These are phyloP conservation scores for Trifolium repens DNA, from an alignment of 306 rosid genomes.

Conservation along the genomic window DNA sequence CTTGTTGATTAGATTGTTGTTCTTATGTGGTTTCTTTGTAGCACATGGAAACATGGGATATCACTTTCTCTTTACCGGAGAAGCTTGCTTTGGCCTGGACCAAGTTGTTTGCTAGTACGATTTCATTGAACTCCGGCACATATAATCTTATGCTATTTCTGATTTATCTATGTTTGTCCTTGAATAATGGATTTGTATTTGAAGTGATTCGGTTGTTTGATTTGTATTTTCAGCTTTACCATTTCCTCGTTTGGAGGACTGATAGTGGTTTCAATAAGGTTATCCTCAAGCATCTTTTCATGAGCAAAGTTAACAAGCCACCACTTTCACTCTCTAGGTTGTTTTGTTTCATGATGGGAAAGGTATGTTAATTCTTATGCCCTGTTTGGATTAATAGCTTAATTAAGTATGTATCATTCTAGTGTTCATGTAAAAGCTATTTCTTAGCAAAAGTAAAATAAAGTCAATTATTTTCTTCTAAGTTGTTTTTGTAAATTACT, in stretches of 20 bases:
- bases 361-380: conserved; percentile 29
- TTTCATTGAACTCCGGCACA: too few relatives aligned
- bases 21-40: too few relatives aligned
- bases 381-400: not conserved
- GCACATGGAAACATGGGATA: too few relatives aligned
- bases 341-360: conserved; percentile 59
- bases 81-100: too few relatives aligned
- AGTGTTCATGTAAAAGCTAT: not conserved
- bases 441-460: too few relatives aligned
- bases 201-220: not conserved
- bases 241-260: conserved; percentile 68
- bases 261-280: conserved; percentile 61
- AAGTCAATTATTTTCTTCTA: too few relatives aligned
- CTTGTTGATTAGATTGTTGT: too few relatives aligned
- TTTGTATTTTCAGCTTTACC: conserved; percentile 57
- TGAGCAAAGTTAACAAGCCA: conserved; percentile 79
- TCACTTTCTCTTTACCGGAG: too few relatives aligned
- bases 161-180: too few relatives aligned
- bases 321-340: conserved; percentile 71
- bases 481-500: not conserved
- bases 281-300: conserved; percentile 64
- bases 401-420: not conserved
- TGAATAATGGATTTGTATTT: not conserved
- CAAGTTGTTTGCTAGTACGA: too few relatives aligned
- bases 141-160: too few relatives aligned